Base-by-base conservation (phyloP, 1,284 basidiomycete genomes). In the Trametes sp. region DNA sequence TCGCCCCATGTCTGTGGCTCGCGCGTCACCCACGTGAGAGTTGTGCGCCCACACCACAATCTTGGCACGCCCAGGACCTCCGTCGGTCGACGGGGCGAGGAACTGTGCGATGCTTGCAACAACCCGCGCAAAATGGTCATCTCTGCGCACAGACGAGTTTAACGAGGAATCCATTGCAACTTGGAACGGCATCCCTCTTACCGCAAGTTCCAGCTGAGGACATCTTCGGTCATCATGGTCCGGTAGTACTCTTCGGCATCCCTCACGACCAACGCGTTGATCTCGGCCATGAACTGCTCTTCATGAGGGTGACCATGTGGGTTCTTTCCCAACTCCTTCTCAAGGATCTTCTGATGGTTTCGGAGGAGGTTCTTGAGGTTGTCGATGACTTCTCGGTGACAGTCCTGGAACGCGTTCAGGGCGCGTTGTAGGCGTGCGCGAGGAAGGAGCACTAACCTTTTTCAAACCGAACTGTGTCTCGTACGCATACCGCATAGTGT, bases 211-310 rank as follows among this genome's bases (percentile, higher is more conserved):
- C 72, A 75, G 52, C 68, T 72, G 19, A 60, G 61, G 11, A 59
- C 66, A 42, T 72, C 70, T 45, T 73, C 69, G 8, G 66, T 62
- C 62, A 72, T 59, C 72, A 73, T 73, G 24, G 69, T 69, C 36
- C 72, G 69, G 54, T 75, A 73, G 61, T 74, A 74, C 57, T 73
- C 70, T 60, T 76, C 74, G 2, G 70, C 72, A 57, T 74, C 69
- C 33, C 63, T 64, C 11, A 75, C 73, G 16, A 74, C 68, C 2
- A 71, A 61, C 11, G 73, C 72, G 46, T 74, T 75, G 70, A 73
- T 73, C 59, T 74, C 73, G n/a, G 73, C 72, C 33, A 73, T 60
- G 58, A 72, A 71, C 33, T 71, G 71, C 38, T 72, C 70, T 46
- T 74, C 70, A 5, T 50, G 61, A 7, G 68, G 72, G 59, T 69